Evolutionary conservation across 2,329 filamentous ascomycete species (phyloP).

Genomic region (Clarireedia homoeocarpa): DNA sequence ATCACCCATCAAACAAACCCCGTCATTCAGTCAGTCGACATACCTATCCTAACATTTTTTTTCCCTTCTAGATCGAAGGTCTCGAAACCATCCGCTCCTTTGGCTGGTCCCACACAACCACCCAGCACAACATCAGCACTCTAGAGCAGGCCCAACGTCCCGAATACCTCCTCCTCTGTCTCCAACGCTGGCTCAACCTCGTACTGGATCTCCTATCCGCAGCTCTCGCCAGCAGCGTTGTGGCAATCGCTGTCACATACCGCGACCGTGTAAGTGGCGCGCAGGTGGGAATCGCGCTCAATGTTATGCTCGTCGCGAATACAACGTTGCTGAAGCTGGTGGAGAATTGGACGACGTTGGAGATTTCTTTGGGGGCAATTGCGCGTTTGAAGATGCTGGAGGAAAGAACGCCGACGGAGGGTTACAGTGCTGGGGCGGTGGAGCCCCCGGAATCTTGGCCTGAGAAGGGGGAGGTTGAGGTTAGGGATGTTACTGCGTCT

Average conservation of each 20-base stretch:
- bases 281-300: constrained; percentile 21
- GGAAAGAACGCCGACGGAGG: constrained; percentile 34
- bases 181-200: constrained; percentile 49
- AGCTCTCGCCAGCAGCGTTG: constrained; percentile 10
- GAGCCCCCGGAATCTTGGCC: constrained; percentile 28
- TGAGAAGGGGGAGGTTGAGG: constrained; percentile 26
- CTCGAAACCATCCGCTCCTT: constrained; percentile 49
- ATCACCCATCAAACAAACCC: too few species aligned
- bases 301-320: constrained; percentile 19
- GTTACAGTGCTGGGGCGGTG: neutral
- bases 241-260: constrained; percentile 16
- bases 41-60: too few species aligned
- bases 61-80: constrained; percentile 34
- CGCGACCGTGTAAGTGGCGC: constrained; percentile 14
- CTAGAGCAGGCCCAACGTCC: constrained; percentile 48
- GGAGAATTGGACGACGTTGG: constrained; percentile 47
- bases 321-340: constrained; percentile 21
- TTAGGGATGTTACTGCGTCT: constrained; percentile 26
- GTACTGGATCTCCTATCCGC: constrained; percentile 30
- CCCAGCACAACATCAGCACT: constrained; percentile 38
- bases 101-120: constrained; percentile 40
- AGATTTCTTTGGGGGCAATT: constrained; percentile 51
- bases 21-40: too few species aligned
- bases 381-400: constrained; percentile 45
- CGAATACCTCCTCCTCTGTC: constrained; percentile 46